These are phyloP conservation scores for Picea sitchensis DNA, from an alignment of 75 land plant genomes.

Conservation along the genomic window DNA sequence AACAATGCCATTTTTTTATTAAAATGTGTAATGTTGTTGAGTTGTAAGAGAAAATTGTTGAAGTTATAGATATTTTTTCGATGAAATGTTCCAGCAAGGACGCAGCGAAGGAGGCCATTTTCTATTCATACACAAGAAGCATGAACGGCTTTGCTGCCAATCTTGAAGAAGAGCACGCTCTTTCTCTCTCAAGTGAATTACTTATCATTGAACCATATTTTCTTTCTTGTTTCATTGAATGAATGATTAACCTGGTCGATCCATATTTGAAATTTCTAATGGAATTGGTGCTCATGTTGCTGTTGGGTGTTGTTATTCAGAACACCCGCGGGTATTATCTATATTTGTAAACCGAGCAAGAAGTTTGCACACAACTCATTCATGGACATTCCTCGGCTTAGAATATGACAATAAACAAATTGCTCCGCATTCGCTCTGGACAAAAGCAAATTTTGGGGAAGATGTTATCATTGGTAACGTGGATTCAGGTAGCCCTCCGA, in stretches of 20 bases:
- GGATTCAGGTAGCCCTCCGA: slow-evolving; percentile 24
- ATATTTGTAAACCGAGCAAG: slow-evolving; percentile 28
- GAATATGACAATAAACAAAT: slow-evolving; percentile 7
- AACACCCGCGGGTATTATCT: slow-evolving; percentile 30
- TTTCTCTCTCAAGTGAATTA: slow-evolving; percentile 18
- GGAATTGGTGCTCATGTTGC: background rate
- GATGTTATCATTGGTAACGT: slow-evolving; percentile 38
- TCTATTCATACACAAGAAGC: slow-evolving; percentile 34
- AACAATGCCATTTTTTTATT: too few species aligned
- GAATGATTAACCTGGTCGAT: too few species aligned
- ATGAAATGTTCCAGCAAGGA: slow-evolving; percentile 17
- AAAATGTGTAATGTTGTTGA: too few species aligned
- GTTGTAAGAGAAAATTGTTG: too few species aligned
- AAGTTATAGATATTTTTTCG: too few species aligned
- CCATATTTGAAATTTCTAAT: background rate
- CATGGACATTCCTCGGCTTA: slow-evolving; percentile 47
- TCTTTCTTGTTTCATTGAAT: background rate
- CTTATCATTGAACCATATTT: background rate
- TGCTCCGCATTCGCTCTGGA: slow-evolving; percentile 24
- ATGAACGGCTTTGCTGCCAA: slow-evolving; percentile 42
- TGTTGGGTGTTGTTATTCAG: slow-evolving; percentile 12
- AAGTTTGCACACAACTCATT: slow-evolving; percentile 41
- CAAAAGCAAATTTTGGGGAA: slow-evolving; percentile 27
- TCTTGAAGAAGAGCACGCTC: slow-evolving; percentile 20
- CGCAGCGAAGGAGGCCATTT: slow-evolving; percentile 29